Evolutionary conservation across 495 filamentous ascomycete species (phyloP), one percentile per base, ranked within the genome.

Genomic region (Hyaloscypha bicolor): DNA sequence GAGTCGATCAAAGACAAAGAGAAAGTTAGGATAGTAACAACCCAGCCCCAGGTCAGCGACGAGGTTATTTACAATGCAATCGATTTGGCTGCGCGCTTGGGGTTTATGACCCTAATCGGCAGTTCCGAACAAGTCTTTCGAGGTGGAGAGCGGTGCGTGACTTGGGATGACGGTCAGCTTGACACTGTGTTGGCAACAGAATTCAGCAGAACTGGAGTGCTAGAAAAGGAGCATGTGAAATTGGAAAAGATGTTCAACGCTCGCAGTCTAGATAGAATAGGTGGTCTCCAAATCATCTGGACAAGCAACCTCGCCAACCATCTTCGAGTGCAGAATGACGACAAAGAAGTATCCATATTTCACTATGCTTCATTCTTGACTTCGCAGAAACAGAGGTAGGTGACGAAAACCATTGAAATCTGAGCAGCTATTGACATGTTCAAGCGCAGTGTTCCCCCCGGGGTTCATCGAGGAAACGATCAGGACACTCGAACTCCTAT

Each of bases 291-390:
- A 37, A 69, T 85, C 11, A 55, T 55, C 51, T 80, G 75, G 70
- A 86, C 82, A 14, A 67, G 76, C 64, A 83, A 84, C 61, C 63
- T 85, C 1, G 73, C 75, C 3, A 79, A 85, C 57, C 82, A 85
- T 66, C 75, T 86, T 6, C 74, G 72, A 0, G 64, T 83, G 12
- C 69, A 72, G 9, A 78, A 81, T 12, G 77, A 77, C 39, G 79
- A 80, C 25, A 77, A 71, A 8, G 78, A 64, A 33, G 72, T 84
- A 12, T 56, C 68, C 0, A 69, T 86, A 6, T 86, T 84, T 57
- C 80, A 84, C 64, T 79, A 83, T 63, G 80, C 68, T 6, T 75
- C 73, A 0, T 82, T 82, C 59, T 63, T 82, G 30, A 62, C 75
- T 51, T 37, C 51, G 14, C 75, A 79, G 5, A 14, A 66, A 35